Conservation (phyloP, 148 eudicot genomes). For the Silene conica region DNA sequence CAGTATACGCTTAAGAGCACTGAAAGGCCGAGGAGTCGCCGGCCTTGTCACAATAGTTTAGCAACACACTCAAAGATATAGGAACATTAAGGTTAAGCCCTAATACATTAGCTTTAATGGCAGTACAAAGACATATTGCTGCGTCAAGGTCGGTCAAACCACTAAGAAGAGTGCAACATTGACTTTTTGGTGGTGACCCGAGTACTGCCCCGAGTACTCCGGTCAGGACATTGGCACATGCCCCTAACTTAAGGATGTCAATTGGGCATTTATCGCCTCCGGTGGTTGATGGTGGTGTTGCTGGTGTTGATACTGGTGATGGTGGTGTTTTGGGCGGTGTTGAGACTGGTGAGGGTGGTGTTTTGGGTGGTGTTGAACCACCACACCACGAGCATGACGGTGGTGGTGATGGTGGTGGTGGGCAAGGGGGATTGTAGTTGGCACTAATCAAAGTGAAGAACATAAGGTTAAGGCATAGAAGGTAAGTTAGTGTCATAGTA, state of each 20-base stretch:
- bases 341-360: background rate
- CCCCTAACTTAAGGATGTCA: slow-evolving; percentile 26
- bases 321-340: background rate
- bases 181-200: slow-evolving; percentile 41
- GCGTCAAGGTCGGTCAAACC: slow-evolving; percentile 55
- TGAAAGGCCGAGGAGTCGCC: slow-evolving; percentile 32
- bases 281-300: too few relatives aligned
- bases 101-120: slow-evolving; percentile 44
- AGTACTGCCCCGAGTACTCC: slow-evolving; percentile 29
- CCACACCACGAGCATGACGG: background rate
- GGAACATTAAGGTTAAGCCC: slow-evolving; percentile 47
- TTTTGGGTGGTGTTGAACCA: background rate
- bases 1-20: slow-evolving; percentile 19
- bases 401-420: slow-evolving; percentile 29
- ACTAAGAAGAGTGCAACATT: slow-evolving; percentile 46
- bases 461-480: slow-evolving; percentile 48
- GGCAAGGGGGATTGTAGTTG: slow-evolving; percentile 22
- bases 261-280: slow-evolving; percentile 20
- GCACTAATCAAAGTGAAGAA: slow-evolving; percentile 58
- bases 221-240: slow-evolving; percentile 42
- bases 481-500: slow-evolving; percentile 29
- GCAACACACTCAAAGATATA: slow-evolving; percentile 36
- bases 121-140: slow-evolving; percentile 62
- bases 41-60: slow-evolving; percentile 37
- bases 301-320: background rate